phyloP scores from a whole-genome alignment of 768 basidiomycete species.

The Tylopilus vinaceipallidus region DNA sequence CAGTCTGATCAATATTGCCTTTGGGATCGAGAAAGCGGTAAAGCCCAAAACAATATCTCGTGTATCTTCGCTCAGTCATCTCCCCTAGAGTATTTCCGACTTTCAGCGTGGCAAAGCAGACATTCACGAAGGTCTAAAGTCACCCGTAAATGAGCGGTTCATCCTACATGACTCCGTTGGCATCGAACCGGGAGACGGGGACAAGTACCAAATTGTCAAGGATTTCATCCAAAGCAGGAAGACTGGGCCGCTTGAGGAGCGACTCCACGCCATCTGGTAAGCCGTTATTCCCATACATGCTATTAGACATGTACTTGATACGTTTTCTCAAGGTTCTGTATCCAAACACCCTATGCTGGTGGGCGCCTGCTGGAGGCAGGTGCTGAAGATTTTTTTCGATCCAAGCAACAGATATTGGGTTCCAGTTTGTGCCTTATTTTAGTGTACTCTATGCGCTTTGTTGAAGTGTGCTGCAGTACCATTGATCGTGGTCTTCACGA shows the following conservation, averaged over 20 bases:
- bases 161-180: background rate
- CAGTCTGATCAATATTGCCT: background rate
- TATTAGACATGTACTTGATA: background rate
- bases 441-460: background rate
- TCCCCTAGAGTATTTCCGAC: background rate
- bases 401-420: background rate
- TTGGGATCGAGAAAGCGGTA: background rate
- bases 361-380: background rate
- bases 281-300: background rate
- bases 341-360: background rate
- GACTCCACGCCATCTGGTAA: background rate
- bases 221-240: background rate
- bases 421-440: background rate
- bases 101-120: background rate
- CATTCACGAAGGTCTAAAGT: background rate
- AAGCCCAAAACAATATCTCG: background rate
- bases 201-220: background rate
- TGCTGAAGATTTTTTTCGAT: background rate
- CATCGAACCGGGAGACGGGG: background rate
- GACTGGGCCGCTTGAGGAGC: background rate
- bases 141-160: background rate
- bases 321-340: background rate
- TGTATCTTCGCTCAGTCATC: background rate
- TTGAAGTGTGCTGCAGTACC: background rate
- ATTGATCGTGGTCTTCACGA: background rate